These are phyloP conservation scores for Hypsizygus ulmarius DNA, from an alignment of 1,284 basidiomycete genomes.

Conservation along the genomic window DNA sequence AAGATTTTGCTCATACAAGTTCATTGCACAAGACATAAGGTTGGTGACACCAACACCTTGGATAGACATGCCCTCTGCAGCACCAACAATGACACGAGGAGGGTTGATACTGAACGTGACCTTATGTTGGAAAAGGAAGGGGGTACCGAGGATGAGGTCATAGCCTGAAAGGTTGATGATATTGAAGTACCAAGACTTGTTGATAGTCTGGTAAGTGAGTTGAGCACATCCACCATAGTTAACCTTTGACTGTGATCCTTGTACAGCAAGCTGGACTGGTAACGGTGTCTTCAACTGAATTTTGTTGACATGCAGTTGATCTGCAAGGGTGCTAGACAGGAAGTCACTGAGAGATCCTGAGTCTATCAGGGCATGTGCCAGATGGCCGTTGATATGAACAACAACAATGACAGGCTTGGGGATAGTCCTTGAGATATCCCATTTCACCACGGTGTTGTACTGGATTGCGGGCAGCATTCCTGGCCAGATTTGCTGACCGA, in stretches of 20 bases:
- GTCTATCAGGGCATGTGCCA: slow-evolving; percentile 18
- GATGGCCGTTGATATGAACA: slow-evolving; percentile 29
- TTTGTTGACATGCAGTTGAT: slow-evolving; percentile 27
- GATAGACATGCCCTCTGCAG: no score
- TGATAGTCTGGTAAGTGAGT: slow-evolving; percentile 31
- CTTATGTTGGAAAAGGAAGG: slow-evolving; percentile 29
- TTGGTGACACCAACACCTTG: slow-evolving; percentile 16
- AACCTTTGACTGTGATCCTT: slow-evolving; percentile 28
- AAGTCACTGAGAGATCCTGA: slow-evolving; percentile 34
- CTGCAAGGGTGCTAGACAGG: slow-evolving; percentile 32
- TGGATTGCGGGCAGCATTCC: no score
- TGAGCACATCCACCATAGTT: slow-evolving; percentile 21
- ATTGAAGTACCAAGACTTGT: slow-evolving; percentile 26
- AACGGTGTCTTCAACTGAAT: slow-evolving; percentile 22
- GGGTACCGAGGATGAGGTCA: slow-evolving; percentile 32
- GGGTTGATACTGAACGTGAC: slow-evolving; percentile 21
- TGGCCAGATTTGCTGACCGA: no score
- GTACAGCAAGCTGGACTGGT: slow-evolving; percentile 28
- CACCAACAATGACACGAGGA: slow-evolving; percentile 21
- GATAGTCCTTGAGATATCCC: no score
- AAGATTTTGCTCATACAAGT: slow-evolving; percentile 14
- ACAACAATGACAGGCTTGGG: slow-evolving; percentile 29
- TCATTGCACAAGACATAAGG: slow-evolving; percentile 15
- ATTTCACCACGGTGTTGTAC: no score
- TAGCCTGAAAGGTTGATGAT: slow-evolving; percentile 30